Percentiles rank a stretch among this genome's conserved stretches.
Conservation (phyloP, 2,329 filamentous ascomycete genomes). For the Aspergillus candidus region DNA sequence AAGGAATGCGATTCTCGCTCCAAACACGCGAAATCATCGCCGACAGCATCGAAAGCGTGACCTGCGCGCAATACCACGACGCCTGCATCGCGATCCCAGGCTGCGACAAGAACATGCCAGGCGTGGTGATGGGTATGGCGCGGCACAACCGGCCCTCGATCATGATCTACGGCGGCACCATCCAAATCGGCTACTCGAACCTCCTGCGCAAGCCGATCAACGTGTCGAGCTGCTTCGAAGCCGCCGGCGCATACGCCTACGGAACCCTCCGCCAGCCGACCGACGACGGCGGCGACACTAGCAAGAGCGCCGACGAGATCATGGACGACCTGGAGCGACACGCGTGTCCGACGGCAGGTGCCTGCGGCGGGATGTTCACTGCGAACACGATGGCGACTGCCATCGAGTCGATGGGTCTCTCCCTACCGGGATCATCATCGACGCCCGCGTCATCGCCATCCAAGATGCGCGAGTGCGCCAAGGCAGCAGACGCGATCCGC, state of each 20-base stretch:
- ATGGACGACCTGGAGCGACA: conserved; percentile 75
- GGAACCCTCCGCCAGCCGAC: conserved; percentile 61
- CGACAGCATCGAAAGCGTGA: conserved; percentile 89
- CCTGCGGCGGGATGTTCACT: conserved; percentile 90
- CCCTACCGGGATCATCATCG: conserved; percentile 75
- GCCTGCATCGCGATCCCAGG: conserved; percentile 90
- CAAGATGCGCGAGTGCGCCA: conserved; percentile 81
- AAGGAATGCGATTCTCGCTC: conserved; percentile 88
- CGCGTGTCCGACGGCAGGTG: conserved; percentile 71
- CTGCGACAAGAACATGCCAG: conserved; percentile 98
- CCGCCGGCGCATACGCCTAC: conserved; percentile 75
- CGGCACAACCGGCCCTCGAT: conserved; percentile 86
- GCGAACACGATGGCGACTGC: conserved; percentile 91
- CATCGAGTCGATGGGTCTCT: conserved; percentile 82
- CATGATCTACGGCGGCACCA: conserved; percentile 94
- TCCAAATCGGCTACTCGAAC: conserved; percentile 75
- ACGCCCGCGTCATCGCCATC: conserved; percentile 74
- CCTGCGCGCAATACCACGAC: conserved; percentile 85
- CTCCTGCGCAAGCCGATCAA: conserved; percentile 76
- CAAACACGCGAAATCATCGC: conserved; percentile 89
- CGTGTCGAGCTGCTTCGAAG: conserved; percentile 83
- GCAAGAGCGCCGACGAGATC: conserved; percentile 68
- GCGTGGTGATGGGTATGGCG: conserved; percentile 82
- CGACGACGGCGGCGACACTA: conserved; percentile 56
- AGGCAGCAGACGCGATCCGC: conserved; percentile 70